Evolutionary conservation across 805 yeast species (phyloP).

Genomic region (Spathaspora gorwiae): DNA sequence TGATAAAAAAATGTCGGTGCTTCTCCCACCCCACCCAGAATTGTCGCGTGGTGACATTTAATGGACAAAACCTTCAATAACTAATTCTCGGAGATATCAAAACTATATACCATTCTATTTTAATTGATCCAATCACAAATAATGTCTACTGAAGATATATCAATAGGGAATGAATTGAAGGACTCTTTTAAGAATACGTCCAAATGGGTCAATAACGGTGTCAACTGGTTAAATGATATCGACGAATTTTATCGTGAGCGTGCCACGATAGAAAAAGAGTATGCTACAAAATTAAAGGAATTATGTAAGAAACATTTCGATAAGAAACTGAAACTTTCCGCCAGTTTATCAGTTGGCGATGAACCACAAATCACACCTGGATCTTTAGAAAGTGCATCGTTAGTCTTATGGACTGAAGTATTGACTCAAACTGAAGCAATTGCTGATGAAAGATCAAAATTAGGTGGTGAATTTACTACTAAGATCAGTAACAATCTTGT

Average conservation of each 20-base stretch:
- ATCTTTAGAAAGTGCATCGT: slow-evolving; percentile 78
- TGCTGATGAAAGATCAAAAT: slow-evolving; percentile 58
- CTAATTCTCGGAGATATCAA: too few species aligned
- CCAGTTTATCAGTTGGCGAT: slow-evolving; percentile 81
- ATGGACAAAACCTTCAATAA: too few species aligned
- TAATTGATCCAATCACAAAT: too few species aligned
- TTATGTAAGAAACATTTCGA: slow-evolving; percentile 67
- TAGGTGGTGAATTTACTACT: slow-evolving; percentile 55
- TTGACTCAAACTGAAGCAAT: slow-evolving; percentile 77
- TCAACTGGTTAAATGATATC: slow-evolving; percentile 72
- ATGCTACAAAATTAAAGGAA: slow-evolving; percentile 60
- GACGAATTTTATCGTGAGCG: slow-evolving; percentile 83
- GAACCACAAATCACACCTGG: slow-evolving; percentile 92
- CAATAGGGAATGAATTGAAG: slow-evolving; percentile 69
- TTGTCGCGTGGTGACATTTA: too few species aligned
- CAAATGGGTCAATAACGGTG: slow-evolving; percentile 73
- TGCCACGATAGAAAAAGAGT: slow-evolving; percentile 77
- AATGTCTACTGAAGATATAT: slow-evolving; percentile 15
- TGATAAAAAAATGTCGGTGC: too few species aligned
- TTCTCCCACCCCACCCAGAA: too few species aligned
- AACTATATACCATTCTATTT: too few species aligned
- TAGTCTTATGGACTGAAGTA: slow-evolving; percentile 88
- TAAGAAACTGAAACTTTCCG: slow-evolving; percentile 66
- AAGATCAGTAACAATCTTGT: slow-evolving; percentile 60
- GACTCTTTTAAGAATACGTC: slow-evolving; percentile 76